phyloP scores from a whole-genome alignment of 345 rosid genomes.

The Populus davidiana region DNA sequence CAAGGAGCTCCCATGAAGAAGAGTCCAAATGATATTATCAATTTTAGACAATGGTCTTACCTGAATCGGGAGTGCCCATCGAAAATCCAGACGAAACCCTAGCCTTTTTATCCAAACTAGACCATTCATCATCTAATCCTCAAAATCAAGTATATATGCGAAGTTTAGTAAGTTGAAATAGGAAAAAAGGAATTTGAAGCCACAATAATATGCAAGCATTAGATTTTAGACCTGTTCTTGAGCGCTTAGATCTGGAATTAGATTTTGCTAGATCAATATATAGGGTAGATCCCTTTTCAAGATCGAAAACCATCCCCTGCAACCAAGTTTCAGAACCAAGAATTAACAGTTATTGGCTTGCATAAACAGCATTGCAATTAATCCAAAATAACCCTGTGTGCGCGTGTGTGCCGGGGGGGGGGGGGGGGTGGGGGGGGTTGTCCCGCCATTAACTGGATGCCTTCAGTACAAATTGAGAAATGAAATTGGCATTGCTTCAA shows the following conservation, averaged over 20 bases:
- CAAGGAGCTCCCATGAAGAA: conserved; percentile 12
- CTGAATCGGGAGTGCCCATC: conserved; percentile 40
- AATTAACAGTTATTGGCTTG: neutral
- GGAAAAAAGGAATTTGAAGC: neutral
- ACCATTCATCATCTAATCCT: conserved; percentile 54
- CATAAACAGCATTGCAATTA: neutral
- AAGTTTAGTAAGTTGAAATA: conserved; percentile 8
- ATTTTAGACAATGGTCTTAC: conserved; percentile 40
- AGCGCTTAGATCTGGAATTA: conserved; percentile 82
- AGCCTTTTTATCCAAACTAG: conserved; percentile 54
- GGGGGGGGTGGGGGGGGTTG: too few relatives aligned
- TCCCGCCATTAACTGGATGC: neutral
- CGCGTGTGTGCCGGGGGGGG: rapidly evolving
- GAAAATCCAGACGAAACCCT: conserved; percentile 37
- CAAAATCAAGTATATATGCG: conserved; percentile 12
- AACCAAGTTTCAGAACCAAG: conserved; percentile 24
- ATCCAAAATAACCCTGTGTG: neutral
- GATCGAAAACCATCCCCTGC: conserved; percentile 90
- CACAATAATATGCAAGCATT: conserved; percentile 11
- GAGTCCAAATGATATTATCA: conserved; percentile 7
- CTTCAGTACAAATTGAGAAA: neutral
- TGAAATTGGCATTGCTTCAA: neutral
- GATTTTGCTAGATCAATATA: conserved; percentile 84
- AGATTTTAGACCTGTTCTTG: conserved; percentile 61
- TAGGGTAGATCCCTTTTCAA: conserved; percentile 78